These are phyloP conservation scores for Achaetomiella virescens DNA, from an alignment of 495 filamentous ascomycete species.

Conservation along the genomic window DNA sequence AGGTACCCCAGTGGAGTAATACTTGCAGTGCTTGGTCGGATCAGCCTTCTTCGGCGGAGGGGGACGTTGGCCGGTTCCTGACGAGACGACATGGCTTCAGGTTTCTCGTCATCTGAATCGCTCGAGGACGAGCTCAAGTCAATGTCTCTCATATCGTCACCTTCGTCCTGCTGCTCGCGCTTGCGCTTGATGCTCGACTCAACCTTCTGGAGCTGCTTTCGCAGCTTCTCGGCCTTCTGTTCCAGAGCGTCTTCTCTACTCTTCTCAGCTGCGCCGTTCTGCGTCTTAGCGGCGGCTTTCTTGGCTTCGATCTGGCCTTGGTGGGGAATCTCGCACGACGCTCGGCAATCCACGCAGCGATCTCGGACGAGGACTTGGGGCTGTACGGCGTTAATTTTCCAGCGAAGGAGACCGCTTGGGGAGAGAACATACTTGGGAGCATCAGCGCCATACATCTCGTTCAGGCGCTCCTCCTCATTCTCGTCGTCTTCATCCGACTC, in stretches of 20 bases:
- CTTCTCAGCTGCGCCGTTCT: slow-evolving; percentile 25
- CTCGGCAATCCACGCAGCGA: slow-evolving; percentile 74
- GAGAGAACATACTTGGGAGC: slow-evolving; percentile 40
- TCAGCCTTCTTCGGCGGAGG: slow-evolving; percentile 44
- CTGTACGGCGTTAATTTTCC: slow-evolving; percentile 29
- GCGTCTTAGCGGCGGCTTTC: slow-evolving; percentile 35
- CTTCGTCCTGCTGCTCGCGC: slow-evolving; percentile 50
- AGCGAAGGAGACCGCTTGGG: slow-evolving; percentile 25
- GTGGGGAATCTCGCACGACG: slow-evolving; percentile 75
- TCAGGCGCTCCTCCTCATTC: slow-evolving; percentile 65
- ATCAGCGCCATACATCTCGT: slow-evolving; percentile 51
- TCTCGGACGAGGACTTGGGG: slow-evolving; percentile 48
- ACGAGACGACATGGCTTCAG: slow-evolving; percentile 42
- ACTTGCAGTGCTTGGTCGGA: slow-evolving; percentile 53
- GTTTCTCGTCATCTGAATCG: slow-evolving; percentile 42
- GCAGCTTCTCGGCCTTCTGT: slow-evolving; percentile 44
- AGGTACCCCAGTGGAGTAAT: slow-evolving; percentile 55
- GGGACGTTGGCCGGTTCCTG: slow-evolving; percentile 31
- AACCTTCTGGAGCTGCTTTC: slow-evolving; percentile 45
- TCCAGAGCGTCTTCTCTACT: slow-evolving; percentile 28
- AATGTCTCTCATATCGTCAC: slow-evolving; percentile 46
- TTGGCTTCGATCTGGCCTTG: slow-evolving; percentile 48
- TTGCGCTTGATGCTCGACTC: slow-evolving; percentile 53
- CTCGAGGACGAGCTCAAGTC: slow-evolving; percentile 36
- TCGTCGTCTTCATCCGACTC: slow-evolving; percentile 67